These are phyloP conservation scores for Aspergillus sclerotioniger DNA, from an alignment of 495 filamentous ascomycete species.

Conservation along the genomic window DNA sequence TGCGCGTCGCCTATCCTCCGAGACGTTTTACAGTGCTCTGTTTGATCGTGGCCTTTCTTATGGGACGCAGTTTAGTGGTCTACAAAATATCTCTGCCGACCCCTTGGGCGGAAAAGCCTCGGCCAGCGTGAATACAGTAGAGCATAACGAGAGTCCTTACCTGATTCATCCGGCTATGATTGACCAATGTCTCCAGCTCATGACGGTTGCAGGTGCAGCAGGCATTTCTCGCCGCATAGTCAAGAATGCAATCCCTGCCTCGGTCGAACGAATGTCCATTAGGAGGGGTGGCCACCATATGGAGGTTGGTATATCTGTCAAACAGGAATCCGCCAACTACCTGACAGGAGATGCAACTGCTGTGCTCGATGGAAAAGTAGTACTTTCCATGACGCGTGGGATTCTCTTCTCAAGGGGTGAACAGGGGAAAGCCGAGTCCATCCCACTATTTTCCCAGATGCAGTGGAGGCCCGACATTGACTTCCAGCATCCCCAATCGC, in stretches of 20 bases:
- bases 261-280: neutral
- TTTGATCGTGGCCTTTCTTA: slow-evolving; percentile 36
- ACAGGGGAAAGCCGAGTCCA: neutral
- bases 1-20: neutral
- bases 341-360: neutral
- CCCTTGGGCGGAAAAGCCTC: slow-evolving; percentile 4
- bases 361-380: neutral
- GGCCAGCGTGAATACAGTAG: neutral
- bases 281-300: neutral
- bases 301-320: neutral
- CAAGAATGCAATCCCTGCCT: neutral
- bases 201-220: slow-evolving; percentile 29
- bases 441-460: neutral
- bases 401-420: neutral
- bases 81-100: slow-evolving; percentile 25
- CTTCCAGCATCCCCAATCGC: neutral
- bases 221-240: slow-evolving; percentile 23
- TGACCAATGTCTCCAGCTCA: slow-evolving; percentile 41
- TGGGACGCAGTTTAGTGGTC: slow-evolving; percentile 28
- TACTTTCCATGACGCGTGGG: neutral
- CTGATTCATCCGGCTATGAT: slow-evolving; percentile 40
- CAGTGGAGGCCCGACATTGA: slow-evolving; percentile 6
- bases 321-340: neutral
- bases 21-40: neutral
- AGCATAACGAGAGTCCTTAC: slow-evolving; percentile 16